These are phyloP conservation scores for Tolypocladium pustulatum DNA, from an alignment of 2,329 filamentous ascomycete species.

Conservation along the genomic window DNA sequence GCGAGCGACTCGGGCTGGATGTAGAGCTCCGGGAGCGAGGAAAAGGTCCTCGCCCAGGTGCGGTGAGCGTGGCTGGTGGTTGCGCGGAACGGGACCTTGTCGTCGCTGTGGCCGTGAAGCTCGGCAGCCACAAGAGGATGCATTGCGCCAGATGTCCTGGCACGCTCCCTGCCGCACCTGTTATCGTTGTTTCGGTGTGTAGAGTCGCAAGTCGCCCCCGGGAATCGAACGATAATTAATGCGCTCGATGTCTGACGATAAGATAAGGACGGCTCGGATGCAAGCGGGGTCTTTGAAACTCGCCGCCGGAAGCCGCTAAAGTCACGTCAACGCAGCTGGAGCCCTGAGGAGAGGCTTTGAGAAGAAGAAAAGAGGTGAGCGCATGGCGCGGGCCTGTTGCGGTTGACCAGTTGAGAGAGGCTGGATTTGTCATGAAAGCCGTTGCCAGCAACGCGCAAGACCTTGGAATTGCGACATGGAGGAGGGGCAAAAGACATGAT, in stretches of 20 bases:
- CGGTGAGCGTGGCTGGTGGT: constrained; percentile 64
- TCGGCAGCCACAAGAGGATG: constrained; percentile 25
- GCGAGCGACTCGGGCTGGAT: constrained; percentile 68
- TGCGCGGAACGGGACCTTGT: constrained; percentile 63
- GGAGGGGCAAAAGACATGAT: not conserved
- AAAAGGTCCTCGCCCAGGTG: constrained; percentile 93
- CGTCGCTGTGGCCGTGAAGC: constrained; percentile 17
- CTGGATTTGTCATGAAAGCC: not conserved
- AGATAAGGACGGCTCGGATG: not conserved
- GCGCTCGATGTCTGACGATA: not conserved
- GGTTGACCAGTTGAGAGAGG: not conserved
- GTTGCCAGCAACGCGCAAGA: not conserved
- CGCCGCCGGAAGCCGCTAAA: not conserved
- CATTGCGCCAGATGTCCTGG: constrained; percentile 11
- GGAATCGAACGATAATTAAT: not conserved
- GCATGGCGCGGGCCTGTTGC: not conserved
- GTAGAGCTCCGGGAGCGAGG: constrained; percentile 81
- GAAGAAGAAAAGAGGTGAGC: not conserved
- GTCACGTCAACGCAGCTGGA: not conserved
- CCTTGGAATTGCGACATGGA: not conserved
- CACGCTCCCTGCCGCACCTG: not conserved
- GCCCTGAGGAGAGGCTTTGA: not conserved
- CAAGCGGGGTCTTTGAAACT: not conserved
- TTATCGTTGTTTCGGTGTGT: not conserved
- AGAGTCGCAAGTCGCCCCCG: not conserved